A percentile compares a stretch with the other conserved stretches of the same genome.
Conservation (phyloP, 768 basidiomycete species). For the Amanita inopinata region DNA sequence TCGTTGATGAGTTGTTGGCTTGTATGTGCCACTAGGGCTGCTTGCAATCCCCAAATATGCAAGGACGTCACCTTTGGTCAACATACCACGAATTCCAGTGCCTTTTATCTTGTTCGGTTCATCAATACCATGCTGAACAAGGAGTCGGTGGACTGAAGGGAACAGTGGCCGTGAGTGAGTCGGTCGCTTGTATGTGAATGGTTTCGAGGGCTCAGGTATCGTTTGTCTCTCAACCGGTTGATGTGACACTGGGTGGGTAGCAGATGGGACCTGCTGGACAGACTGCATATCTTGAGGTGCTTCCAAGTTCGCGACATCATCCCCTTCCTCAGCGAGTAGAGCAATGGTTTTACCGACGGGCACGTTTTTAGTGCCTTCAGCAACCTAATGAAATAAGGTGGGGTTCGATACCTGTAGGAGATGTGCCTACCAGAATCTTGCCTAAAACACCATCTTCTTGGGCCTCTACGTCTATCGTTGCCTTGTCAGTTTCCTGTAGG, state of each 20-base stretch:
- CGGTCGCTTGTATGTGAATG: slow-evolving; percentile 25
- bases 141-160: slow-evolving; percentile 81
- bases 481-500: slow-evolving; percentile 82
- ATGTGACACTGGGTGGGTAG: slow-evolving; percentile 19
- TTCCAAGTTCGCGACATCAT: slow-evolving; percentile 83
- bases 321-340: slow-evolving; percentile 90
- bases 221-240: slow-evolving; percentile 8
- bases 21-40: slow-evolving; percentile 66
- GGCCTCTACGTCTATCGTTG: slow-evolving; percentile 97
- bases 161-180: slow-evolving; percentile 68
- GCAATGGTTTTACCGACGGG: slow-evolving; percentile 86
- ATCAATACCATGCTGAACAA: slow-evolving; percentile 52
- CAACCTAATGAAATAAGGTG: no score
- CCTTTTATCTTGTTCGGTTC: slow-evolving; percentile 67
- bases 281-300: slow-evolving; percentile 37
- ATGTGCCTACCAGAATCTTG: slow-evolving; percentile 66
- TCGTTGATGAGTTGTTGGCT: slow-evolving; percentile 26
- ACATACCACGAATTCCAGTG: slow-evolving; percentile 85
- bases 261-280: slow-evolving; percentile 18
- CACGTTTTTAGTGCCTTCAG: slow-evolving; percentile 77
- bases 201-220: slow-evolving; percentile 20
- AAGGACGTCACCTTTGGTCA: slow-evolving; percentile 95
- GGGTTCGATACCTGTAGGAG: slow-evolving; percentile 40
- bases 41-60: slow-evolving; percentile 78
- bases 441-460: slow-evolving; percentile 94